phyloP scores from a whole-genome alignment of 2,329 filamentous ascomycete genomes.

The Ophiobolus disseminans region DNA sequence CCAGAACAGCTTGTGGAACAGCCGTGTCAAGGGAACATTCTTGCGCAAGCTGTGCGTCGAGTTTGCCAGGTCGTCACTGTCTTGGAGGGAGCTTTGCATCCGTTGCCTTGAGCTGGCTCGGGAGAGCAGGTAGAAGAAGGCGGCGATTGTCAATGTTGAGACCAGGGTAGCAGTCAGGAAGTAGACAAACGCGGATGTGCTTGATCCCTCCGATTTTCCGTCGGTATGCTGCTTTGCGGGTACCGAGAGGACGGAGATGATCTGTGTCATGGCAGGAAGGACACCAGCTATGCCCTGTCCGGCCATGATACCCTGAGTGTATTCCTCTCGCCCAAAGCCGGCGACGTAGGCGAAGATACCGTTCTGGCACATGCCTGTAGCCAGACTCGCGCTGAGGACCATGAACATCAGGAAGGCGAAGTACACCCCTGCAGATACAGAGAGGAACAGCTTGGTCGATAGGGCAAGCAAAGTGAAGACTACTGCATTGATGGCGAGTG shows the following conservation, averaged over 20 bases:
- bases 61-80: conserved; percentile 32
- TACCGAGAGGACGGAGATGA: conserved; percentile 77
- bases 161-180: conserved; percentile 87
- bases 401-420: conserved; percentile 82
- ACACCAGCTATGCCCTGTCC: conserved; percentile 94
- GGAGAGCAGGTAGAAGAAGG: conserved; percentile 76
- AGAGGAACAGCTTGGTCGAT: conserved; percentile 75
- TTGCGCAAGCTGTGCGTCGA: conserved; percentile 46
- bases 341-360: conserved; percentile 91
- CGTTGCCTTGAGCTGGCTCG: conserved; percentile 52
- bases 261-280: conserved; percentile 84
- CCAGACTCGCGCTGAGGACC: conserved; percentile 79
- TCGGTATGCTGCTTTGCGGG: conserved; percentile 53
- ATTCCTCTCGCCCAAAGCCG: conserved; percentile 83
- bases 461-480: conserved; percentile 80
- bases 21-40: conserved; percentile 64
- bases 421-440: conserved; percentile 69
- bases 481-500: conserved; percentile 77
- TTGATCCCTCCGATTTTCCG: conserved; percentile 50
- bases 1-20: conserved; percentile 82
- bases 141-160: conserved; percentile 71
- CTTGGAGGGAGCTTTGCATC: conserved; percentile 19
- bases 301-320: conserved; percentile 95
- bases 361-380: conserved; percentile 88
- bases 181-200: conserved; percentile 83